A percentile compares a stretch with the other conserved stretches of the same genome.
Conservation (phyloP, 2,329 filamentous ascomycete species). For the Sclerotinia minor region DNA sequence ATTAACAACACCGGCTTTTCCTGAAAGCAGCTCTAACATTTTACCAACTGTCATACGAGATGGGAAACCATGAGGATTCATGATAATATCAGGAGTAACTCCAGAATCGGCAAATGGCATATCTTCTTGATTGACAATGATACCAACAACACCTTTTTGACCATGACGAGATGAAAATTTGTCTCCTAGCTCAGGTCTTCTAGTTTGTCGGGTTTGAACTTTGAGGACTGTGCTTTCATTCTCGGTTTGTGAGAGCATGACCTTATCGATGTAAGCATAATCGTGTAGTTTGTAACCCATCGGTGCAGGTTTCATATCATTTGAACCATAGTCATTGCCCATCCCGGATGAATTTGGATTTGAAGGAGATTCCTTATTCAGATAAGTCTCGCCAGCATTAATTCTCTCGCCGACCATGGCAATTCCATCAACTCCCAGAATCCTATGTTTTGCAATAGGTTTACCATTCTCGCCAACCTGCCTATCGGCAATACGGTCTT, state of each 20-base stretch:
- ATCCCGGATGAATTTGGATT: slow-evolving; percentile 74
- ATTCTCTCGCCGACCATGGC: slow-evolving; percentile 83
- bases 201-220: slow-evolving; percentile 92
- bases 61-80: slow-evolving; percentile 99
- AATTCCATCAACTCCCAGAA: slow-evolving; percentile 82
- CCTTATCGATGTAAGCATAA: slow-evolving; percentile 90
- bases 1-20: slow-evolving; percentile 85
- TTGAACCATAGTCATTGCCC: slow-evolving; percentile 63
- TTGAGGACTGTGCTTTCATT: slow-evolving; percentile 86
- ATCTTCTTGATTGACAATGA: slow-evolving; percentile 95
- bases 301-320: slow-evolving; percentile 64
- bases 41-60: slow-evolving; percentile 99
- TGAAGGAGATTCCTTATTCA: slow-evolving; percentile 84
- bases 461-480: slow-evolving; percentile 57
- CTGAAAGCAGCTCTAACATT: slow-evolving; percentile 90
- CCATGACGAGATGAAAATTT: slow-evolving; percentile 99
- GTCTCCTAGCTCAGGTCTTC: slow-evolving; percentile 91
- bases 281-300: slow-evolving; percentile 82
- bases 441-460: slow-evolving; percentile 66
- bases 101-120: slow-evolving; percentile 93
- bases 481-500: slow-evolving; percentile 64
- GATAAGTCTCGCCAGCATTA: slow-evolving; percentile 76
- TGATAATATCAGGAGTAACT: slow-evolving; percentile 97
- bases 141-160: slow-evolving; percentile 95
- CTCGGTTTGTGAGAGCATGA: slow-evolving; percentile 89